A percentile compares a stretch with the other conserved stretches of the same genome.
phyloP scores from a whole-genome alignment of 345 rosid species.

The Lenwebbia sp. region DNA sequence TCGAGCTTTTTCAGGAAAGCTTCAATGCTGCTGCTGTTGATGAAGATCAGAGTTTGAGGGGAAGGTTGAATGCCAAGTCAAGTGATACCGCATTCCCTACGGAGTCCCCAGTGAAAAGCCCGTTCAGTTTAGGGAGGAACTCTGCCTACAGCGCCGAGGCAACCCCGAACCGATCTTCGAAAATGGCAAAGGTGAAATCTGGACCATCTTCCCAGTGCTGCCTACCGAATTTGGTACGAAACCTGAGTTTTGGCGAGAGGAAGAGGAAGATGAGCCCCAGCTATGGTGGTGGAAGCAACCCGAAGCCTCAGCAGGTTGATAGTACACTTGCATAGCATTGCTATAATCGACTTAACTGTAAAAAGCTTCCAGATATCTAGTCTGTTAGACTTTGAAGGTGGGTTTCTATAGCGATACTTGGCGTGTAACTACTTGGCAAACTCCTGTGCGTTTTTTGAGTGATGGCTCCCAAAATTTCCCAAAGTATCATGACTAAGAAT shows the following conservation, averaged over 20 bases:
- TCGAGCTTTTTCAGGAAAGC: conserved; percentile 49
- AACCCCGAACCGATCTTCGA: background rate
- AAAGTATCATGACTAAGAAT: background rate
- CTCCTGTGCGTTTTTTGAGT: background rate
- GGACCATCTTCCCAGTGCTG: conserved; percentile 23
- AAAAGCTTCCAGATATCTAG: background rate
- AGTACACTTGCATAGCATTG: background rate
- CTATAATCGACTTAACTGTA: background rate
- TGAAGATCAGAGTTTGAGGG: conserved; percentile 2
- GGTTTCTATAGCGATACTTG: background rate
- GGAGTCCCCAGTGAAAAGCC: conserved; percentile 5
- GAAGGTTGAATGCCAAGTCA: conserved; percentile 2
- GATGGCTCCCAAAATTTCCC: background rate
- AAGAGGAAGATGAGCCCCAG: conserved; percentile 23
- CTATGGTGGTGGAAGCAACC: background rate
- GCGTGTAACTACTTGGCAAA: background rate
- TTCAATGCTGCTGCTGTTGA: background rate
- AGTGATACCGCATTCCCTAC: conserved; percentile 1
- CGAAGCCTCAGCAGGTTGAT: background rate
- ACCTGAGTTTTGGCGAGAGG: conserved; percentile 32
- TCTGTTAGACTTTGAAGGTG: background rate
- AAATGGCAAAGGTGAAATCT: conserved; percentile 13
- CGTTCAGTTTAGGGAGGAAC: background rate
- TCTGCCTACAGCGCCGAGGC: conserved; percentile 9
- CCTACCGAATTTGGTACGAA: conserved; percentile 35